Conservation (phyloP, 345 rosid species). For the Eucalyptus camaldulensis region DNA sequence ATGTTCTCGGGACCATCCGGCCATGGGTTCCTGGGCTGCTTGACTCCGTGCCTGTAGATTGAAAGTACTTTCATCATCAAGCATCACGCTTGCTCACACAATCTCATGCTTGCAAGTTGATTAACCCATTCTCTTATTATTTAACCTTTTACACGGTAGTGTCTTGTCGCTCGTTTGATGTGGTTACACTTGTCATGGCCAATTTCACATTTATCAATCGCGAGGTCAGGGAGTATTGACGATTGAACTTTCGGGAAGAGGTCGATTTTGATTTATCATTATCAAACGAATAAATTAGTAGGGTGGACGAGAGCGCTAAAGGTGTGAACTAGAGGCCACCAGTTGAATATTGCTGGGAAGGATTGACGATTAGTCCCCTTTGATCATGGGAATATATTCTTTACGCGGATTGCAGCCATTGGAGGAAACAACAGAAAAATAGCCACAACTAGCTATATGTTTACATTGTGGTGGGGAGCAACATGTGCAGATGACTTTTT, state of each 20-base stretch:
- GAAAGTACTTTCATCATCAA: neutral
- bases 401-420: neutral
- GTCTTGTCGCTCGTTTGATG: neutral
- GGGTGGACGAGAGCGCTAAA: neutral
- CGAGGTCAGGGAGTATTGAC: neutral
- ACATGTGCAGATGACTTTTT: too few species aligned
- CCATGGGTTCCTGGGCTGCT: constrained; percentile 19
- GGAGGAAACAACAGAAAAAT: neutral
- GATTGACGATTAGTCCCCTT: neutral
- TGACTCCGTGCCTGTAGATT: constrained; percentile 19
- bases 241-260: neutral
- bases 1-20: constrained; percentile 17
- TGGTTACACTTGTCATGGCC: neutral
- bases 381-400: neutral
- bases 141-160: neutral
- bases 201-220: neutral
- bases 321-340: neutral
- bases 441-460: neutral
- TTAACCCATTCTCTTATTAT: neutral
- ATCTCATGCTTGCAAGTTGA: neutral
- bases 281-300: neutral
- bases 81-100: neutral
- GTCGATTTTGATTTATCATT: neutral
- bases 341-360: neutral
- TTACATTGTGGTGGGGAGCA: neutral